A percentile compares a stretch with the other conserved stretches of the same genome.
Conservation (phyloP, 345 rosid genomes). For the Eucalyptus urophylla region DNA sequence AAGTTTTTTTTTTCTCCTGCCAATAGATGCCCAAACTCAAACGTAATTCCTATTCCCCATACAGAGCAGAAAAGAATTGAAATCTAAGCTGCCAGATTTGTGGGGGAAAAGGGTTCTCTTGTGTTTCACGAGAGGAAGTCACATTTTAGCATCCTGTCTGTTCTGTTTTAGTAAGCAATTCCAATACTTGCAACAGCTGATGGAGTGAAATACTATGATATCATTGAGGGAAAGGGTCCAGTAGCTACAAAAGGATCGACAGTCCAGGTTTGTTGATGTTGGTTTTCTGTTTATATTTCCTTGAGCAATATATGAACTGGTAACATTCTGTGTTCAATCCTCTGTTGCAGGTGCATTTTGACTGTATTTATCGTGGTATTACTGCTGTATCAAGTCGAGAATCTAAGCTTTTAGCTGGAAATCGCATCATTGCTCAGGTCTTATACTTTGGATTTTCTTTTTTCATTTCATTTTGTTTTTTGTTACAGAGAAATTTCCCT, state of each 20-base stretch:
- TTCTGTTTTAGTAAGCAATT: neutral
- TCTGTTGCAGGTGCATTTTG: conserved; percentile 65
- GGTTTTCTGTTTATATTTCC: neutral
- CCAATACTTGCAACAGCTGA: conserved; percentile 33
- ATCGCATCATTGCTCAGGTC: conserved; percentile 87
- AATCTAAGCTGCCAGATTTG: neutral
- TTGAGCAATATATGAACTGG: neutral
- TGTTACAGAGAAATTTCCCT: neutral
- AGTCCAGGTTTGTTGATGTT: conserved; percentile 37
- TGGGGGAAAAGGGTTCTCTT: neutral
- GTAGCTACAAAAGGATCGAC: conserved; percentile 65
- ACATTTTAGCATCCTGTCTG: neutral
- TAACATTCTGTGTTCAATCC: neutral
- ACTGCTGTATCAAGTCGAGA: conserved; percentile 83
- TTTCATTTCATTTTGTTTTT: neutral
- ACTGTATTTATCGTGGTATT: conserved; percentile 58
- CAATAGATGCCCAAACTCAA: neutral
- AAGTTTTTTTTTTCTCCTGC: neutral
- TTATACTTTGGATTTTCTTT: neutral
- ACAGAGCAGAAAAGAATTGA: neutral
- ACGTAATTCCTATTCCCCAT: neutral
- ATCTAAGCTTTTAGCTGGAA: conserved; percentile 90
- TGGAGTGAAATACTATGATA: conserved; percentile 76
- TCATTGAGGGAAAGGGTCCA: conserved; percentile 73
- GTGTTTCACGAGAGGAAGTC: neutral